Evolutionary conservation across 257 asterid genomes (phyloP).

Genomic region (Coffea canephora): DNA sequence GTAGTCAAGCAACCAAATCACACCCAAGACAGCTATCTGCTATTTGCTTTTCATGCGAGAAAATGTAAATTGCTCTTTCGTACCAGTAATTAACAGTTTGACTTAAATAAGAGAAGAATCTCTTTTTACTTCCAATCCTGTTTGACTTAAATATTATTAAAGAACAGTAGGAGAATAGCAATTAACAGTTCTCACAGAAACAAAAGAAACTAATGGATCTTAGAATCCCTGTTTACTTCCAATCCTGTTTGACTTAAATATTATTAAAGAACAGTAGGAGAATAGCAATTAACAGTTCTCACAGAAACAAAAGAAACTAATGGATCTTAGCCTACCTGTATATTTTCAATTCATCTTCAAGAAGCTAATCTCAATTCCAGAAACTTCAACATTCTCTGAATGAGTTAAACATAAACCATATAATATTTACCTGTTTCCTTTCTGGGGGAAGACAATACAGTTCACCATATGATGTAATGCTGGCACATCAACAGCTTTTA

Average conservation of each 20-base stretch:
- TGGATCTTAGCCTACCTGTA: not conserved
- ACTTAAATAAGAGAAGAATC: no score
- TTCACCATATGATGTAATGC: conserved; percentile 80
- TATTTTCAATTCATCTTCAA: not conserved
- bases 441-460: conserved; percentile 79
- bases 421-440: conserved; percentile 62
- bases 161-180: not conserved
- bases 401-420: no score
- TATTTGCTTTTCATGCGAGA: not conserved
- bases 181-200: not conserved
- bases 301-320: not conserved
- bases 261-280: not conserved
- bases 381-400: not conserved
- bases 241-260: not conserved
- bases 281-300: not conserved
- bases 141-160: not conserved
- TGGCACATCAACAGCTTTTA: conserved; percentile 57
- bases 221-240: no score
- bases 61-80: not conserved
- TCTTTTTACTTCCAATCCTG: no score
- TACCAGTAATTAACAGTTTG: no score
- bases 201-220: not conserved
- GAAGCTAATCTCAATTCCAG: not conserved
- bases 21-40: not conserved
- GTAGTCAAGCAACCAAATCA: not conserved